Evolutionary conservation across 1,139 yeast species (phyloP).

Genomic region (Kazachstania sp.): DNA sequence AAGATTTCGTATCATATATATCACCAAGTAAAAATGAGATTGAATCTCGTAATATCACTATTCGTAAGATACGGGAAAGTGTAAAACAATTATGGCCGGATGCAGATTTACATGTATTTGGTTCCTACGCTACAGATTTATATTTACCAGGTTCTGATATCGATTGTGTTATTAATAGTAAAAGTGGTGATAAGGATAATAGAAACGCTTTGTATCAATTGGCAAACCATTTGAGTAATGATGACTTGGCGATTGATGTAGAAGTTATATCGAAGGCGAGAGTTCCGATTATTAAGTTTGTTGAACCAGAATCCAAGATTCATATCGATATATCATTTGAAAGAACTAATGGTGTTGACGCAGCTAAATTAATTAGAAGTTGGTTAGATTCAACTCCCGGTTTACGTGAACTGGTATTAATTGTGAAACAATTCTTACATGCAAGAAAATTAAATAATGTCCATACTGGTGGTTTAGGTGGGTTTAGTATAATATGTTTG

Average conservation of each 20-base stretch:
- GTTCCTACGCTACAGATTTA: constrained; percentile 90
- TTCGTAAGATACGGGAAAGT: constrained; percentile 48
- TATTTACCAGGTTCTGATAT: constrained; percentile 95
- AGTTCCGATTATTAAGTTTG: constrained; percentile 94
- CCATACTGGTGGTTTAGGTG: constrained; percentile 96
- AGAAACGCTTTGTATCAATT: constrained; percentile 64
- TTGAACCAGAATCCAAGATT: constrained; percentile 62
- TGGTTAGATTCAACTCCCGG: constrained; percentile 79
- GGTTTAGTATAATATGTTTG: constrained; percentile 83
- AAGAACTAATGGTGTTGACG: constrained; percentile 73
- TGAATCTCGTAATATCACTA: constrained; percentile 56
- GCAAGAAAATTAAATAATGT: constrained; percentile 79
- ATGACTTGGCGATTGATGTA: constrained; percentile 59
- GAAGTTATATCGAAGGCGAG: constrained; percentile 89
- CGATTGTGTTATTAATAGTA: constrained; percentile 81
- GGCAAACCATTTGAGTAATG: constrained; percentile 58
- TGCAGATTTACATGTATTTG: constrained; percentile 81
- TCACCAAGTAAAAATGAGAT: constrained; percentile 81
- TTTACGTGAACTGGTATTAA: constrained; percentile 71
- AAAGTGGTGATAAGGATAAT: constrained; percentile 55
- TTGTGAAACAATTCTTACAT: constrained; percentile 81
- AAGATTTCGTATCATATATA: constrained; percentile 77
- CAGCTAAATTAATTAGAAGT: constrained; percentile 67
- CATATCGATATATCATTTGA: constrained; percentile 92
- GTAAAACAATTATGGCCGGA: constrained; percentile 68